Evolutionary conservation across 768 basidiomycete genomes (phyloP), one percentile per base, ranked within the genome.

Genomic region (Tricholoma terreum): DNA sequence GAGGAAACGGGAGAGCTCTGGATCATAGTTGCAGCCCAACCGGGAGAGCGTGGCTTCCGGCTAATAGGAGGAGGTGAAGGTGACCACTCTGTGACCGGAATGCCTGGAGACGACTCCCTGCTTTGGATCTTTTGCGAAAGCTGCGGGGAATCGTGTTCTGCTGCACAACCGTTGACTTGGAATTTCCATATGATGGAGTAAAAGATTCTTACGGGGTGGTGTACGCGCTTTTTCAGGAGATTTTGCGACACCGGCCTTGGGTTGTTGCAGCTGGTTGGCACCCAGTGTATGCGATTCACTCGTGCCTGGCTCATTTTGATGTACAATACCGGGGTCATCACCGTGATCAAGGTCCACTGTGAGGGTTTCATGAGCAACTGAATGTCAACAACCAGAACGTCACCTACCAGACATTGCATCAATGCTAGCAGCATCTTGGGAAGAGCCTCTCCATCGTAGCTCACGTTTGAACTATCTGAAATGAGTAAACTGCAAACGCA

Each of bases 351-450:
- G 46, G 15, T 55, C 55, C 35, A 58, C 62, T 63, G 8, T 34
- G 15, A 22, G 42, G 21, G 48, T 11, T 9, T 9, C 30, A 35
- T 30, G n/a, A 12, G 21, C 4, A n/a, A 40, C 31, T 50, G 6
- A 19, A 15, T 2, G 10, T 1, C 9, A 27, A 31, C 4, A 27
- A 31, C 4, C 24, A 0, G 19, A 49, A 46, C 9, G 8, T 22
- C 11, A 43, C 42, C 6, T 45, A 65, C 64, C 55, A 57, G 53
- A 55, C 50, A 65, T 63, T n/a, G 59, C 40, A n/a, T 54, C 42
- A 8, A 43, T 43, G 42, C 19, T 22, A n/a, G 52, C 54, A 19
- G 58, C 62, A 36, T 61, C 58, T 6, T 61, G 30, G 5, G 62
- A 54, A 38, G 59, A 54, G 10, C 57, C 35, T 42, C 59, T 51